phyloP scores from a whole-genome alignment of 352 stramenopile genomes.

The Halophytophthora batemanensis region DNA sequence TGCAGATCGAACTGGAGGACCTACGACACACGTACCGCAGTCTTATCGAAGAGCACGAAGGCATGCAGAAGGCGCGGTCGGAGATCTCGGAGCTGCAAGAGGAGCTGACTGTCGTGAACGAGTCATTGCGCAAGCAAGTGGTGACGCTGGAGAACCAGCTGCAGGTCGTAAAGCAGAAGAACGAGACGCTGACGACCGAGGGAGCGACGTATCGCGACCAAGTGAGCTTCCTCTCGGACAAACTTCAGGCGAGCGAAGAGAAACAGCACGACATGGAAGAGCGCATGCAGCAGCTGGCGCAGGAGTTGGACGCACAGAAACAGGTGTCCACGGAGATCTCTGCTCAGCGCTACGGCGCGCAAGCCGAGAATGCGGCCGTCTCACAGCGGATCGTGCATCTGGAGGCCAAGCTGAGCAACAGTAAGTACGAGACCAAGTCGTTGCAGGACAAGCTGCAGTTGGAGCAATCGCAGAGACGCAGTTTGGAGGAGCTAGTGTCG shows the following conservation, averaged over 20 bases:
- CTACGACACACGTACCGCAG: conserved; percentile 68
- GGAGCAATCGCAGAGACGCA: conserved; percentile 51
- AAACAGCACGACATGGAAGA: conserved; percentile 49
- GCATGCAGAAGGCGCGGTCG: conserved; percentile 49
- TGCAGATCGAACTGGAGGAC: conserved; percentile 79
- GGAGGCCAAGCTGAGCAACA: conserved; percentile 72
- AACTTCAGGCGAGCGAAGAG: conserved; percentile 56
- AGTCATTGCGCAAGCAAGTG: conserved; percentile 63
- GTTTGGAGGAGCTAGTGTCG: conserved; percentile 62
- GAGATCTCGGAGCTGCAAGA: conserved; percentile 59
- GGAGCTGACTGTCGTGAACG: conserved; percentile 59
- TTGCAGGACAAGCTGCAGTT: conserved; percentile 57
- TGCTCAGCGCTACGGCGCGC: conserved; percentile 66
- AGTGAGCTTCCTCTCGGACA: conserved; percentile 75
- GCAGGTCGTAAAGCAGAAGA: conserved; percentile 48
- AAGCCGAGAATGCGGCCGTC: conserved; percentile 70
- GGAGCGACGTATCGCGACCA: conserved; percentile 68
- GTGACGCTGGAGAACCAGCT: conserved; percentile 56
- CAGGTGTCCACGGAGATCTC: conserved; percentile 77
- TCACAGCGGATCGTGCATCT: conserved; percentile 76
- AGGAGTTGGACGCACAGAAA: conserved; percentile 63
- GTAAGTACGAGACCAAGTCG: conserved; percentile 59
- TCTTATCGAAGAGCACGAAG: conserved; percentile 70
- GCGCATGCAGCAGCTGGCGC: conserved; percentile 40
- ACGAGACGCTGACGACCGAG: conserved; percentile 51